Evolutionary conservation across 208 protist species (phyloP).

Genomic region (Leishmania tropica): DNA sequence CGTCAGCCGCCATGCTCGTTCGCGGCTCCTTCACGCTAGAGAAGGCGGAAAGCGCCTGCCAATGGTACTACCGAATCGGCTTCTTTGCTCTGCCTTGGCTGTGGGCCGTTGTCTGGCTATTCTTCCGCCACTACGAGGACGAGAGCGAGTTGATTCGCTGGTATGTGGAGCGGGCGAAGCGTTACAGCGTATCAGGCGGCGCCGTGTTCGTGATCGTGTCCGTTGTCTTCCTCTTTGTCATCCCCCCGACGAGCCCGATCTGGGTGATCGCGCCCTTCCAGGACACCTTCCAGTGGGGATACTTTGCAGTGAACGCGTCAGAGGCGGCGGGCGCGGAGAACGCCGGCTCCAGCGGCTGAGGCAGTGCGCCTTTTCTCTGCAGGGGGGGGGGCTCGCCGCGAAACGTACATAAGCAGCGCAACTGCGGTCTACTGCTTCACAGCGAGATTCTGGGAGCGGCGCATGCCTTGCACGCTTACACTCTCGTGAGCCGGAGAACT

Average conservation of each 20-base stretch:
- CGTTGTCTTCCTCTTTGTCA: slow-evolving; percentile 2
- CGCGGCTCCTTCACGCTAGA: slow-evolving; percentile 30
- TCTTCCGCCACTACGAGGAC: slow-evolving; percentile 28
- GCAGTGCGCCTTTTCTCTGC: not conserved
- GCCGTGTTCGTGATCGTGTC: slow-evolving; percentile 11
- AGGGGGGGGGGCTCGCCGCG: not conserved
- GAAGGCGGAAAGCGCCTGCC: slow-evolving; percentile 26
- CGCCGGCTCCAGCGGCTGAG: not conserved
- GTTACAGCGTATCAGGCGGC: slow-evolving; percentile 3
- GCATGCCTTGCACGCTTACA: not conserved
- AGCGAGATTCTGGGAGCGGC: not conserved
- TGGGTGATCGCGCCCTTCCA: slow-evolving; percentile 40
- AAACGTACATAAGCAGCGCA: not conserved
- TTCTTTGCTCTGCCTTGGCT: slow-evolving; percentile 37
- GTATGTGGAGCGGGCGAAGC: slow-evolving; percentile 27
- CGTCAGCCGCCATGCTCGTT: slow-evolving; percentile 22
- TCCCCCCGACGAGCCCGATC: slow-evolving; percentile 21
- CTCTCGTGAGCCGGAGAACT: not conserved
- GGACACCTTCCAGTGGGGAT: slow-evolving; percentile 31
- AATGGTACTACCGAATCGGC: slow-evolving; percentile 31
- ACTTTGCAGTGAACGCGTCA: slow-evolving; percentile 31
- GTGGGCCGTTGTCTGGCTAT: slow-evolving; percentile 29
- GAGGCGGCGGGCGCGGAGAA: not conserved
- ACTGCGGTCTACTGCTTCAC: not conserved
- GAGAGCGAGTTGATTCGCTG: slow-evolving; percentile 33